phyloP scores from a whole-genome alignment of 2,329 filamentous ascomycete genomes.

The Amylocarpus encephaloides region DNA sequence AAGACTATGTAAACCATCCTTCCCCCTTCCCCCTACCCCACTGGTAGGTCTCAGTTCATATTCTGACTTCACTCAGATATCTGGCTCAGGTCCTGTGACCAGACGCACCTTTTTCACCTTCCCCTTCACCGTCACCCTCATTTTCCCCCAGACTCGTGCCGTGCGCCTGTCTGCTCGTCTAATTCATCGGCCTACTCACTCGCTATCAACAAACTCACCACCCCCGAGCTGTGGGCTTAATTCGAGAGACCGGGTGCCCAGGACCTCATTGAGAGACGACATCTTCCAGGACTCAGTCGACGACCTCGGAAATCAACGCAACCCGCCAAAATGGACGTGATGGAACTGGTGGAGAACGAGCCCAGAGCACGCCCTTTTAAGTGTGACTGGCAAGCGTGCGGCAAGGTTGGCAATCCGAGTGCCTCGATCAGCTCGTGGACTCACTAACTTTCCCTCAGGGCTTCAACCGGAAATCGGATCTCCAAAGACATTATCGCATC shows the following conservation, averaged over 20 bases:
- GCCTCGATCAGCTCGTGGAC: conserved; percentile 6
- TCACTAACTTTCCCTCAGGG: conserved; percentile 39
- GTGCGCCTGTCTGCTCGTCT: conserved; percentile 9
- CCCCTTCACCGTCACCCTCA: conserved; percentile 1
- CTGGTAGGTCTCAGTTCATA: conserved; percentile 15
- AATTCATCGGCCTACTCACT: background rate
- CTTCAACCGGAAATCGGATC: conserved; percentile 66
- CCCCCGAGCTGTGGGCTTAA: background rate
- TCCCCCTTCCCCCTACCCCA: conserved; percentile 17
- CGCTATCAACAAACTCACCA: background rate
- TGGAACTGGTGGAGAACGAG: conserved; percentile 60
- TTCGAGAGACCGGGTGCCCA: background rate
- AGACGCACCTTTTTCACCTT: no score
- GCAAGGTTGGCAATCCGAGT: conserved; percentile 43
- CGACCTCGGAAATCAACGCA: background rate
- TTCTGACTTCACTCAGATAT: conserved; percentile 24
- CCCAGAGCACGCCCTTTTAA: conserved; percentile 55
- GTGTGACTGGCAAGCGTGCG: conserved; percentile 57
- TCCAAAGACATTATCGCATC: conserved; percentile 64
- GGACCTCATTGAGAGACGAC: background rate
- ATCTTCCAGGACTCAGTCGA: background rate
- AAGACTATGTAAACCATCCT: conserved; percentile 28
- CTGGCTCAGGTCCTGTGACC: conserved; percentile 8
- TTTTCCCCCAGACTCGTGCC: conserved; percentile 12
- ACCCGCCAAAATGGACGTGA: conserved; percentile 48